Percentiles rank a stretch among this genome's conserved stretches.
Conservation (phyloP, 2,329 filamentous ascomycete species). For the Calonectria crousiana region DNA sequence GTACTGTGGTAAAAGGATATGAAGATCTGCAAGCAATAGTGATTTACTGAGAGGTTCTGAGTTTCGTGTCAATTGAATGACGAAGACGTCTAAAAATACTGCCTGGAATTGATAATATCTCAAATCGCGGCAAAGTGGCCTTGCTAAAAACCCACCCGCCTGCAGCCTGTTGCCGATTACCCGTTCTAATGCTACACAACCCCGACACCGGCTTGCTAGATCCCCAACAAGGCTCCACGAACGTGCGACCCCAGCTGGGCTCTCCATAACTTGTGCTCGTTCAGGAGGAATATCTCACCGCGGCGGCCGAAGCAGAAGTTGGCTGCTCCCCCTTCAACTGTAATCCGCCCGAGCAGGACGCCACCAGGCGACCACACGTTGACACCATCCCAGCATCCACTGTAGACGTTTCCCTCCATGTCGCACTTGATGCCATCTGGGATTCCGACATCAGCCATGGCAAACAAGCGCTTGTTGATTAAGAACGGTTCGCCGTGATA, state of each 20-base stretch:
- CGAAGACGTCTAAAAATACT: too few species aligned
- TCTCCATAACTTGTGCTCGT: constrained; percentile 59
- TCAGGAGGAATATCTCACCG: constrained; percentile 60
- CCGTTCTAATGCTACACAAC: background rate
- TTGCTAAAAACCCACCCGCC: background rate
- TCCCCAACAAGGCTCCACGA: constrained; percentile 37
- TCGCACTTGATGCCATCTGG: constrained; percentile 64
- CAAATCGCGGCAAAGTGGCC: background rate
- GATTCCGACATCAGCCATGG: constrained; percentile 59
- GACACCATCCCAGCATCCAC: constrained; percentile 62
- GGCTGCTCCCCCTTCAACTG: constrained; percentile 55
- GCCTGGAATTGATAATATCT: background rate
- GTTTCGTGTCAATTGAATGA: background rate
- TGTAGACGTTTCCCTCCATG: constrained; percentile 60
- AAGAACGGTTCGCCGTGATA: constrained; percentile 53
- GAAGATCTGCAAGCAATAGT: background rate
- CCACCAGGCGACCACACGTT: constrained; percentile 61
- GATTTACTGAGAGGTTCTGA: background rate
- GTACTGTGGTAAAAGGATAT: background rate
- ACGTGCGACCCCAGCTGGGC: constrained; percentile 34
- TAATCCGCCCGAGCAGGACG: constrained; percentile 58
- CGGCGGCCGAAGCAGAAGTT: constrained; percentile 62
- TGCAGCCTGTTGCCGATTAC: background rate
- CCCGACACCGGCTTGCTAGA: background rate
- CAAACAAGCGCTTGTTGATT: constrained; percentile 62